Conservation (phyloP, 2,329 filamentous ascomycete genomes). For the Colletotrichum neosansevieriae region DNA sequence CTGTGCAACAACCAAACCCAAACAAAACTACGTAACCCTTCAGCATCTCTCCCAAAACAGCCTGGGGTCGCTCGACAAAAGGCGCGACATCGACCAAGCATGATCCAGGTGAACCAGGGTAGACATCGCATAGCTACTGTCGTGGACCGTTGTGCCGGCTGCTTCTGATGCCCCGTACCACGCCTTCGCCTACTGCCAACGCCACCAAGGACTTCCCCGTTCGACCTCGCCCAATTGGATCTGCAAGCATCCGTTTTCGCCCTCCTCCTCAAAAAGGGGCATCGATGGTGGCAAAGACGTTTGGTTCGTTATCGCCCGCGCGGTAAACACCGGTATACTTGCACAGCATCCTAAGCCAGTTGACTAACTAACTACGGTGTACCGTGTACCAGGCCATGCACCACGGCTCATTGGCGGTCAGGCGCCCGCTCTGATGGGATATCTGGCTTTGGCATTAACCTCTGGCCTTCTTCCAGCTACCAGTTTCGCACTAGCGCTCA, state of each 20-base stretch:
- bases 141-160: constrained; percentile 25
- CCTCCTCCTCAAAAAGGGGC: constrained; percentile 4
- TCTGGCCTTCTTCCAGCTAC: not conserved
- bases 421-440: constrained; percentile 34
- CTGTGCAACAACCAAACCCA: constrained; percentile 16
- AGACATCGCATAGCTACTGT: constrained; percentile 11
- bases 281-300: constrained; percentile 23
- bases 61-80: constrained; percentile 6
- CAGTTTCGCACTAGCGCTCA: constrained; percentile 23
- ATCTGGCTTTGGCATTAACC: constrained; percentile 8
- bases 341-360: not conserved
- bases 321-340: not conserved
- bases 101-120: constrained; percentile 18
- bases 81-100: constrained; percentile 6
- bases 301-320: constrained; percentile 16
- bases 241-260: constrained; percentile 19
- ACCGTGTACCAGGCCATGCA: no score
- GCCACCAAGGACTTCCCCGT: constrained; percentile 6
- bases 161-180: constrained; percentile 19
- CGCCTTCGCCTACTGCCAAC: constrained; percentile 4
- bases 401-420: not conserved
- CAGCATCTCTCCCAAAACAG: not conserved
- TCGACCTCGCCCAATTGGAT: constrained; percentile 20
- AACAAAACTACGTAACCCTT: constrained; percentile 23
- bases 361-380: no score